Evolutionary conservation across 1,284 basidiomycete species (phyloP).

Genomic region (Tylopilus orsonianus): DNA sequence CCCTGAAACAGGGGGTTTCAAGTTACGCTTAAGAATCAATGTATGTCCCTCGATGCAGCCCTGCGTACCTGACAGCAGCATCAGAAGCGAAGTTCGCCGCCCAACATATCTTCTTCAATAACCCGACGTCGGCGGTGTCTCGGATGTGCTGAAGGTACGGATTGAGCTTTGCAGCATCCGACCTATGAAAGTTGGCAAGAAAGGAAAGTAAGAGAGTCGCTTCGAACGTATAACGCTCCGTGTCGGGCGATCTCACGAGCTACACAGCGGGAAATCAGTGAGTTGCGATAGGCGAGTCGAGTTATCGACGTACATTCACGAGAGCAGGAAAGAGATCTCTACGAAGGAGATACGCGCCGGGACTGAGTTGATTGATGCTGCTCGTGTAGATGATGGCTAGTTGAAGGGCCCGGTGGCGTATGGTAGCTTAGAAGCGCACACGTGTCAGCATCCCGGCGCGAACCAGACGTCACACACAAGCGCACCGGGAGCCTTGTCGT

Average conservation of each 20-base stretch:
- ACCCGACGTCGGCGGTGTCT: conserved; percentile 44
- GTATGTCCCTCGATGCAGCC: not conserved
- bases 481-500: conserved; percentile 46
- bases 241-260: conserved; percentile 55
- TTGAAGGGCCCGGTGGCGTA: conserved; percentile 56
- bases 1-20: conserved; percentile 39
- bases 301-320: conserved; percentile 38
- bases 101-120: conserved; percentile 59
- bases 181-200: conserved; percentile 67
- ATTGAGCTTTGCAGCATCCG: conserved; percentile 64
- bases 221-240: conserved; percentile 56
- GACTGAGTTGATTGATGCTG: conserved; percentile 59
- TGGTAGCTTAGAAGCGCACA: conserved; percentile 34
- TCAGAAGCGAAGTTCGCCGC: conserved; percentile 51
- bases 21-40: not conserved
- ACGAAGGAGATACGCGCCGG: conserved; percentile 66
- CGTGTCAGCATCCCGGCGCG: conserved; percentile 1
- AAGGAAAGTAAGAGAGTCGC: conserved; percentile 54
- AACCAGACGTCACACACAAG: not conserved
- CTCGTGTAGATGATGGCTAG: conserved; percentile 56
- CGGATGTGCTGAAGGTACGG: conserved; percentile 56
- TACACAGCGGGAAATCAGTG: conserved; percentile 24
- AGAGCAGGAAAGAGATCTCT: conserved; percentile 58
- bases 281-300: not conserved
- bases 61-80: conserved; percentile 48